Conservation (phyloP, 441 rosid genomes). For the Metrosideros polymorpha region DNA sequence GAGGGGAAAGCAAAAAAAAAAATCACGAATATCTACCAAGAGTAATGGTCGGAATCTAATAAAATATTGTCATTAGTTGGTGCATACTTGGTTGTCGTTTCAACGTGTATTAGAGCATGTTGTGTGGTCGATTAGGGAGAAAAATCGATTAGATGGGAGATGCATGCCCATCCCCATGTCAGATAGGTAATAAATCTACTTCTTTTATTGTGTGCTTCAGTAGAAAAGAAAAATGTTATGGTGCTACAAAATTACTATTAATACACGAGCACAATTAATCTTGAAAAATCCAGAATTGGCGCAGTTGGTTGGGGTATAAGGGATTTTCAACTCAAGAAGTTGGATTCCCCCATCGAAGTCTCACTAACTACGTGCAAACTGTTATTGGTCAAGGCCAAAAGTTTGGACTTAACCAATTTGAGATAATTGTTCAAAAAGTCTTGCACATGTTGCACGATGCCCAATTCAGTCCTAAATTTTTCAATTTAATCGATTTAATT, state of each 20-base stretch:
- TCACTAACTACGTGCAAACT: not conserved
- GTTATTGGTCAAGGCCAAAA: not conserved
- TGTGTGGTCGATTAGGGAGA: not conserved
- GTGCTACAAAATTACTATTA: not conserved
- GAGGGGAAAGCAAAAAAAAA: not conserved
- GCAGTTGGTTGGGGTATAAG: not conserved
- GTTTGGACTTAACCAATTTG: not conserved
- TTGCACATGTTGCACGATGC: fast-evolving
- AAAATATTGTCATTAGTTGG: not conserved
- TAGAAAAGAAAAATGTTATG: not conserved
- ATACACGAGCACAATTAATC: not conserved
- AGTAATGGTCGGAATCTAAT: not conserved
- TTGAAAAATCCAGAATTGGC: fast-evolving
- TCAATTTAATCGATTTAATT: not conserved
- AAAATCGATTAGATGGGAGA: not conserved
- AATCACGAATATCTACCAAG: not conserved
- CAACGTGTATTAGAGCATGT: not conserved
- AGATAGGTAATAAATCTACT: not conserved
- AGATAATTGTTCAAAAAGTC: not conserved
- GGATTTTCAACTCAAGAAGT: not conserved
- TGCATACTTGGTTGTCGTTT: not conserved
- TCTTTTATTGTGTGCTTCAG: not conserved
- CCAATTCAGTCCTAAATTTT: not conserved
- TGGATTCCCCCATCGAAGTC: not conserved
- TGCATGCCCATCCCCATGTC: not conserved